Evolutionary conservation across 768 basidiomycete genomes (phyloP), one percentile per base, ranked within the genome.

Genomic region (Suillus brevipes): DNA sequence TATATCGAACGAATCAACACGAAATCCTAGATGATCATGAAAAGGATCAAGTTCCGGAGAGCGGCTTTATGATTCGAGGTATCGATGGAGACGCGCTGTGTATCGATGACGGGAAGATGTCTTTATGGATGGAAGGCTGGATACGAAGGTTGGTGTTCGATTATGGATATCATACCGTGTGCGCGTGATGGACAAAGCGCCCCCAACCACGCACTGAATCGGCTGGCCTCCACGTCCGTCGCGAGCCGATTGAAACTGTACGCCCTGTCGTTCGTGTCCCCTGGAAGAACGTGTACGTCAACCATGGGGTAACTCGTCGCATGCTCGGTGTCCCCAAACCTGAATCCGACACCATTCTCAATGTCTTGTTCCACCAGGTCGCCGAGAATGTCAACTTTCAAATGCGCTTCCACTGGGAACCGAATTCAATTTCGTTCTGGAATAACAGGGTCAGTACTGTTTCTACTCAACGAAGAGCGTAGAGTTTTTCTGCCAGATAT

Each of bases 251-350:
- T 64, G 90, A 92, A 76, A 84, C 85, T 6, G 70, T 90, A 40
- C 93, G 94, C 74, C 93, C 92, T 20, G 80, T 95, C 56, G 90
- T 95, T 62, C 88, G 92, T 56, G 91, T 94, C 13, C 89, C 92
- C 14, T 90, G 88, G 86, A 93, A 94, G 83, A 87, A 86, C 64
- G 78, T 95, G 66, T 94, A 88, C 70, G 88, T 94, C 72, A 94
- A 95, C 73, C 87, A 89, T 42, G 89, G 92, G 16, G 94, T 95
- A 78, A 92, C 91, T 3, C 86, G 89, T 49, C 85, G 88, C 62
- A 90, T 95, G 71, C 77, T 91, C 64, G 91, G 88, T 58, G 81
- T 94, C 13, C 90, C 92, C 28, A 94, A 93, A 76, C 83, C 87
- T 0, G 92, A 94, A 73, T 90, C 89, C n/a, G 91, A 94, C 74